Evolutionary conservation across 2,329 filamentous ascomycete species (phyloP).

Genomic region (Trichoderma koningii): DNA sequence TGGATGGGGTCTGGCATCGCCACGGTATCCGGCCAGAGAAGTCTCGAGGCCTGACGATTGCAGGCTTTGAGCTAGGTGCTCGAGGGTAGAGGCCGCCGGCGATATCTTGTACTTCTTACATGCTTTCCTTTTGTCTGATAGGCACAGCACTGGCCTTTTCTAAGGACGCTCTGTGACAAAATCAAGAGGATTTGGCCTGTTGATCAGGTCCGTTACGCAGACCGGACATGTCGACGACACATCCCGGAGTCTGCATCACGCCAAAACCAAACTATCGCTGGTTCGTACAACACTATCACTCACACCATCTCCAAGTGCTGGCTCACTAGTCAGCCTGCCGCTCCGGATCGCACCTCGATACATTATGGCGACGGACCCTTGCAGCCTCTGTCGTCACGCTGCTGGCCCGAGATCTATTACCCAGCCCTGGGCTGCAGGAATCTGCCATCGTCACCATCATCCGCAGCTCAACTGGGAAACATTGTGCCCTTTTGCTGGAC

Average conservation of each 20-base stretch:
- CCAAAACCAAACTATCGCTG: constrained; percentile 13
- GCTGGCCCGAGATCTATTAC: background rate
- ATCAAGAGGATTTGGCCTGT: too few relatives aligned
- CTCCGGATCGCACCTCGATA: background rate
- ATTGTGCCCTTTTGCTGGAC: background rate
- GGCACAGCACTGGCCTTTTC: background rate
- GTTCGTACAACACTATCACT: constrained; percentile 6
- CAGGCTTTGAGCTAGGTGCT: background rate
- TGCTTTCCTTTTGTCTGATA: background rate
- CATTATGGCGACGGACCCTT: background rate
- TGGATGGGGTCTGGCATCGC: constrained; percentile 2
- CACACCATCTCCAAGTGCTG: background rate
- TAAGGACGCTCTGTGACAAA: background rate
- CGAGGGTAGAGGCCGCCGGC: background rate
- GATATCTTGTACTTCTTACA: background rate
- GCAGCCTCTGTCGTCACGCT: background rate
- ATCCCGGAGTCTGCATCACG: background rate
- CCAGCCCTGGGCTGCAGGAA: background rate
- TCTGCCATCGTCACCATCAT: constrained; percentile 13
- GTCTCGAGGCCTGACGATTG: constrained; percentile 13
- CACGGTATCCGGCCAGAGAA: constrained; percentile 3
- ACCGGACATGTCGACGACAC: background rate
- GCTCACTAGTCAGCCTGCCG: constrained; percentile 8
- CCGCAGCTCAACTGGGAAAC: background rate
- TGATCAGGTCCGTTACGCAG: too few relatives aligned